Evolutionary conservation across 306 rosid genomes (phyloP).

Genomic region (Acacia confusa): DNA sequence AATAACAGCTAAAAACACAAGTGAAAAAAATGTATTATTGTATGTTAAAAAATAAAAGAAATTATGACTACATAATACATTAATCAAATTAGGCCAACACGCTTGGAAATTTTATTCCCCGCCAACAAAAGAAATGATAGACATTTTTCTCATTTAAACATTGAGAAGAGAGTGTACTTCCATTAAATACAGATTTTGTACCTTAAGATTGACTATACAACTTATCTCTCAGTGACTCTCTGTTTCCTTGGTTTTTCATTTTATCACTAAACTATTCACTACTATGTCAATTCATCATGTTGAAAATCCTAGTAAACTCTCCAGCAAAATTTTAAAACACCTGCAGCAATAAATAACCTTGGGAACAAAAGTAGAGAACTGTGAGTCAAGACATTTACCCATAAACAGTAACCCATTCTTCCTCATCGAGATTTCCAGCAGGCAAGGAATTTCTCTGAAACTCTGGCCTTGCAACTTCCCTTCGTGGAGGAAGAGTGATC

Average conservation of each 20-base stretch:
- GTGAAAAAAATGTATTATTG: not conserved
- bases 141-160: not conserved
- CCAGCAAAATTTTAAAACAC: not conserved
- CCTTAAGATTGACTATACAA: not conserved
- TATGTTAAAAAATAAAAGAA: not conserved
- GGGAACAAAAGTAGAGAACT: slow-evolving; percentile 1
- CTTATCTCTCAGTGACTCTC: not conserved
- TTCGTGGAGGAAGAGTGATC: slow-evolving; percentile 90
- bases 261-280: not conserved
- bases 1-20: not conserved
- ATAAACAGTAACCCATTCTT: slow-evolving; percentile 97
- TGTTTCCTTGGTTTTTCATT: not conserved
- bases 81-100: not conserved
- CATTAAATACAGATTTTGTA: not conserved
- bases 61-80: not conserved
- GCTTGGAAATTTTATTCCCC: not conserved
- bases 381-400: slow-evolving; percentile 65
- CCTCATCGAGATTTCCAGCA: slow-evolving; percentile 77
- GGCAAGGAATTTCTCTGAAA: slow-evolving; percentile 75
- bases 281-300: not conserved
- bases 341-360: not conserved
- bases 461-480: slow-evolving; percentile 97
- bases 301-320: not conserved
- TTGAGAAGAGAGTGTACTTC: not conserved
- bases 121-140: not conserved